Percentiles rank a stretch among this genome's conserved stretches.
phyloP scores from a whole-genome alignment of 106 monocot species.

The Alisma plantagoaquatica region DNA sequence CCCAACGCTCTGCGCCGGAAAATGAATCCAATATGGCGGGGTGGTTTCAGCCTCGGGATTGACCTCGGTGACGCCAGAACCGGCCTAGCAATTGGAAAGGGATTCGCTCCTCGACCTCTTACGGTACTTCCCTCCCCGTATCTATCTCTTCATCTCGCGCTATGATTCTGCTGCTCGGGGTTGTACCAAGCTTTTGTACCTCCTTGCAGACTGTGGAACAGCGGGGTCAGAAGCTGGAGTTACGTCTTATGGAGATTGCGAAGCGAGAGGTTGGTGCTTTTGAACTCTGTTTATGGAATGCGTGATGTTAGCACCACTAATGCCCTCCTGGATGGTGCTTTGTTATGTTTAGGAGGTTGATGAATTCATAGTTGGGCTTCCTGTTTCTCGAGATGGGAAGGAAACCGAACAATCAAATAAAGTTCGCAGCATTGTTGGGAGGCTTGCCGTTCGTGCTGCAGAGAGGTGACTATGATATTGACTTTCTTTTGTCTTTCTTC shows the following conservation, averaged over 20 bases:
- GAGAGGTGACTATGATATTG: slow-evolving; percentile 46
- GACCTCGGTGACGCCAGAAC: slow-evolving; percentile 69
- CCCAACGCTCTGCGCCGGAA: slow-evolving; percentile 57
- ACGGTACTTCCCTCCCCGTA: slow-evolving; percentile 63
- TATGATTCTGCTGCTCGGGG: not conserved
- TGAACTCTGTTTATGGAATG: not conserved
- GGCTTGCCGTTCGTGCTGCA: slow-evolving; percentile 75
- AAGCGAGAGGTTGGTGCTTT: slow-evolving; percentile 30
- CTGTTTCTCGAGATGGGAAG: slow-evolving; percentile 55
- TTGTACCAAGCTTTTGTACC: not conserved
- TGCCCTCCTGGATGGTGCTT: not conserved
- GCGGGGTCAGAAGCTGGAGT: slow-evolving; percentile 73
- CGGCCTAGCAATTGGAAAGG: slow-evolving; percentile 80
- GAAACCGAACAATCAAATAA: slow-evolving; percentile 89
- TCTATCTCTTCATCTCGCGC: not conserved
- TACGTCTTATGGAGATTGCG: slow-evolving; percentile 57
- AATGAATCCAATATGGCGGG: slow-evolving; percentile 24
- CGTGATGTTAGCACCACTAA: not conserved
- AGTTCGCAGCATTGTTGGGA: slow-evolving; percentile 79
- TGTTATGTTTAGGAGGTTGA: slow-evolving; percentile 53
- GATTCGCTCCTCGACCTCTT: slow-evolving; percentile 51
- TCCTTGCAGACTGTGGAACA: slow-evolving; percentile 59
- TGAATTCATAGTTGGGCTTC: slow-evolving; percentile 84
- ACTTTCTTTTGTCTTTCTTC: not conserved
- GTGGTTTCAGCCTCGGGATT: slow-evolving; percentile 81